Percentiles rank a stretch among this genome's conserved stretches.
phyloP scores from a whole-genome alignment of 202 grass and related monocot species.

The Bolboschoenoplectus hybrid region DNA sequence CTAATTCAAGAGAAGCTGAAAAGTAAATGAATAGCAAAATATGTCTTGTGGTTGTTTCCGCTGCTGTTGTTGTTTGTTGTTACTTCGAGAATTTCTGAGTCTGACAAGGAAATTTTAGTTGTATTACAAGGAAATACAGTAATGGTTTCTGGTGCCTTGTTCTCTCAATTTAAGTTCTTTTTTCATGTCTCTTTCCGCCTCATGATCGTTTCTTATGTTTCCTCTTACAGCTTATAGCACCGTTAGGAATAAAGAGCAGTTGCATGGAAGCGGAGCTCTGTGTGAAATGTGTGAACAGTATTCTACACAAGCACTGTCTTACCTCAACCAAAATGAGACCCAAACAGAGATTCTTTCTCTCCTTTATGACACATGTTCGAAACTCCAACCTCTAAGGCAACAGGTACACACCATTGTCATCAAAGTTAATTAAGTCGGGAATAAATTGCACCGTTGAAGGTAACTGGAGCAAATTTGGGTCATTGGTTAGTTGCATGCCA shows the following conservation, averaged over 20 bases:
- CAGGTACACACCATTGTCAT: constrained; percentile 52
- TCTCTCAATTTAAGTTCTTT: background rate
- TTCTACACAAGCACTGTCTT: constrained; percentile 50
- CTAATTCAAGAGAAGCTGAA: background rate
- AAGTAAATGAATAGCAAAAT: background rate
- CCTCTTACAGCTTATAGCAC: constrained; percentile 51
- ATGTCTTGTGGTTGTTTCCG: background rate
- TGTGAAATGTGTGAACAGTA: constrained; percentile 80
- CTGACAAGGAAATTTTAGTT: background rate
- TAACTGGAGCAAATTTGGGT: background rate
- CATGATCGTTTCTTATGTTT: constrained; percentile 23
- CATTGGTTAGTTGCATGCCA: background rate
- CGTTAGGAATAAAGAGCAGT: background rate
- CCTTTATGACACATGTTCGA: constrained; percentile 61
- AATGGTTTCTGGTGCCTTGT: background rate
- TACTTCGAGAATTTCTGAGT: background rate
- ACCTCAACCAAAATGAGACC: constrained; percentile 71
- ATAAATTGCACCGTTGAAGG: background rate
- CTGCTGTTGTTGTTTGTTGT: background rate
- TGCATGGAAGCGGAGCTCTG: constrained; percentile 50
- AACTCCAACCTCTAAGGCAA: constrained; percentile 53
- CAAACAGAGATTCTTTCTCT: constrained; percentile 58
- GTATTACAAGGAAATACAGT: background rate
- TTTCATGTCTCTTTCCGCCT: background rate
- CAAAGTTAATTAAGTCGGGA: background rate